Base-by-base conservation (phyloP, 2,329 filamentous ascomycete species). In the Aspergillus sp. region DNA sequence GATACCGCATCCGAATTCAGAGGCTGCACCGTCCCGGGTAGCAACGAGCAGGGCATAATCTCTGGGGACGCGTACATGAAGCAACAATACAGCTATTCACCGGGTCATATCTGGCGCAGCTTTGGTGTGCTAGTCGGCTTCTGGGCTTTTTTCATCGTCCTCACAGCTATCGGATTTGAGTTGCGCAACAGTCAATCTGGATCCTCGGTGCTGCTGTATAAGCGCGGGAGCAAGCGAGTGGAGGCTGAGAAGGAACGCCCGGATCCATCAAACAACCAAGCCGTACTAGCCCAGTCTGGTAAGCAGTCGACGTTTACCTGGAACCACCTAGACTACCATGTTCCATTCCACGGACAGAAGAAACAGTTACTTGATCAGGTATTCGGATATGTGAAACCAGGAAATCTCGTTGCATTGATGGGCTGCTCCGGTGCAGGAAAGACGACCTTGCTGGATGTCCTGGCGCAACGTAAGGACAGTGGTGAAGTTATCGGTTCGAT, bases 81-180 rank as follows among this genome's bases (percentile, higher is more conserved):
- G 11, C 77, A 80, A 3, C 80, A 84, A 3, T 88, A 83, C 66
- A 77, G 72, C 2, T 88, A 88, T 66, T 83, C 79, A 0, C 74
- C 79, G 4, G 74, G 78, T 1, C 86, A 89, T 65, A 77, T 89
- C 2, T 89, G 87, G 87, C 79, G 87, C 6, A 92, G 93, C 76
- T 92, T 89, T 75, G 91, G 90, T 1, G 91, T 96, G 59, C 87
- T 95, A 63, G 71, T 92, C 7, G 87, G 84, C 0, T 83, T 96
- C 54, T 93, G 94, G 68, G 76, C 88, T 31, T 88, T 87, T 65
- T 96, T 96, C 79, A 82, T 96, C 6, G 76, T 87, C 17, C 77
- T 91, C 54, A 93, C 96, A 65, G 87, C 91, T 1, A 81, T 91
- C 11, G 82, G 93, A 0, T 92, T 92, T 66, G 92, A 96, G 72